Conservation (phyloP, 129 eudicot species). For the Silybum marianum region DNA sequence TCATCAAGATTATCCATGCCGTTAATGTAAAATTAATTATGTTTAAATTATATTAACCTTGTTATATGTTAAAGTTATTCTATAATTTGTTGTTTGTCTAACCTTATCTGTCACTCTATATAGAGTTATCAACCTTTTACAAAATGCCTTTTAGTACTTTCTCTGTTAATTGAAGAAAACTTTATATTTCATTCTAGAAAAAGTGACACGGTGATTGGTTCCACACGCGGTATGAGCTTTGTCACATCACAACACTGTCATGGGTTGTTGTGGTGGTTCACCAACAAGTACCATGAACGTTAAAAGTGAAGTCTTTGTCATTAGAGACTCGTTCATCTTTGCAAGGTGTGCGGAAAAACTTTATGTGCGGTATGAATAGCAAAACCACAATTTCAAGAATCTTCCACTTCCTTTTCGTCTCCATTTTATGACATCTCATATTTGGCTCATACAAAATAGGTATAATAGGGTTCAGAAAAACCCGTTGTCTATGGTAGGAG, state of each 20-base stretch:
- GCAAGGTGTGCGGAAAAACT: not conserved
- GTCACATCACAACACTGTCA: not conserved
- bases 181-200: too few relatives aligned
- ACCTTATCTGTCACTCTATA: not conserved
- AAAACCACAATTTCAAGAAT: not conserved
- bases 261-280: not conserved
- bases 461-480: not conserved
- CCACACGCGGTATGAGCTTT: not conserved
- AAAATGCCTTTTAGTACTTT: too few relatives aligned
- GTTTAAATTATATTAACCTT: not conserved
- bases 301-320: not conserved
- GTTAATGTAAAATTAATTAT: not conserved
- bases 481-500: not conserved
- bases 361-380: not conserved
- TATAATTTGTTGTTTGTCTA: not conserved
- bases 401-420: not conserved
- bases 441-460: not conserved
- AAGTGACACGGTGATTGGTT: not conserved
- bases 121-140: not conserved
- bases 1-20: not conserved
- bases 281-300: not conserved
- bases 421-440: not conserved
- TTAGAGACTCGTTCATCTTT: not conserved
- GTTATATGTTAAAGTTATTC: not conserved
- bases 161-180: too few relatives aligned